phyloP scores from a whole-genome alignment of 352 stramenopile genomes.

The Thraustochytrium sp. region DNA sequence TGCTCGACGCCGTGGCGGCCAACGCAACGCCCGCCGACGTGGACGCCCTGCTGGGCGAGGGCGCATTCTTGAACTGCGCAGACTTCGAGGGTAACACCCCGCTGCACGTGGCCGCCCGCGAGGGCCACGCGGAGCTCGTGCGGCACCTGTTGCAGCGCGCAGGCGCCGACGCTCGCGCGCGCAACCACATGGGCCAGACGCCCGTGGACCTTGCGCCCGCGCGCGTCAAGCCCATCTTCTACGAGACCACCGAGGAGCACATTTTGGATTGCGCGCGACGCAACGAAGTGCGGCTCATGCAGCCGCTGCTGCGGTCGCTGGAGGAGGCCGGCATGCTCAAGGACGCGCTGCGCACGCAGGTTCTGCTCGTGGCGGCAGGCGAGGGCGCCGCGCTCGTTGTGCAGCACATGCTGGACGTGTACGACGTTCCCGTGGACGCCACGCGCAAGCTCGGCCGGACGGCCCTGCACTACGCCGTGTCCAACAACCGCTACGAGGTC shows the following conservation, averaged over 20 bases:
- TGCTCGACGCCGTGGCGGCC: not conserved
- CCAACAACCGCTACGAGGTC: not conserved
- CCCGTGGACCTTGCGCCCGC: not conserved
- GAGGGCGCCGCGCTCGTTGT: not conserved
- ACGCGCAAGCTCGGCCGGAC: not conserved
- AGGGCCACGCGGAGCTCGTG: not conserved
- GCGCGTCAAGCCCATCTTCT: not conserved
- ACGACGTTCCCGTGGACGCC: not conserved
- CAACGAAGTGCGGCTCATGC: not conserved
- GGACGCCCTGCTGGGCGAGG: not conserved
- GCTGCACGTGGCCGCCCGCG: not conserved
- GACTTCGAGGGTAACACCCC: not conserved
- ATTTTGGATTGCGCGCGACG: not conserved
- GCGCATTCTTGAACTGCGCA: not conserved
- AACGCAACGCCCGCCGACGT: not conserved
- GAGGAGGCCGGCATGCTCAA: not conserved
- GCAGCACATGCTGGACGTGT: not conserved
- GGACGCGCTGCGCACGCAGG: not conserved
- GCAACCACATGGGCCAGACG: not conserved
- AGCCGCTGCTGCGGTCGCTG: not conserved
- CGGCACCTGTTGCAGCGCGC: not conserved
- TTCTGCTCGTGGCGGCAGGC: not conserved
- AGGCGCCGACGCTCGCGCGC: not conserved
- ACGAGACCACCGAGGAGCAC: not conserved
- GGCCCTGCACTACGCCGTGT: slow-evolving; percentile 14